Evolutionary conservation across 345 rosid species (phyloP).

Genomic region (rapeseed (Brassica napus)): Da-Ae NC_063450.1:4782001-4782500

Average conservation of each 20-base stretch:
- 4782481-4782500: neutral
- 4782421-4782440: neutral
- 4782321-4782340: neutral
- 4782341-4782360: neutral
- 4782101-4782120: too few relatives aligned
- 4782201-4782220: neutral
- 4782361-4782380: neutral
- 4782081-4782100: too few relatives aligned
- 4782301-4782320: neutral
- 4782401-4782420: neutral
- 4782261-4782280: constrained; percentile 1
- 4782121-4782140: too few relatives aligned
- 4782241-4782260: neutral
- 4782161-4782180: too few relatives aligned
- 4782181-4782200: too few relatives aligned
- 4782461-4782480: neutral
- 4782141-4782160: too few relatives aligned
- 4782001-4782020: neutral
- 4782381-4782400: neutral
- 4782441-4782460: neutral
- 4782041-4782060: neutral
- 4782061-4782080: too few relatives aligned
- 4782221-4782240: neutral
- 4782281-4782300: neutral
- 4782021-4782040: neutral